Percentiles rank a stretch among this genome's conserved stretches.
Evolutionary conservation across 1,284 basidiomycete species (phyloP).

Genomic region (Marasmius tenuissimus): DNA sequence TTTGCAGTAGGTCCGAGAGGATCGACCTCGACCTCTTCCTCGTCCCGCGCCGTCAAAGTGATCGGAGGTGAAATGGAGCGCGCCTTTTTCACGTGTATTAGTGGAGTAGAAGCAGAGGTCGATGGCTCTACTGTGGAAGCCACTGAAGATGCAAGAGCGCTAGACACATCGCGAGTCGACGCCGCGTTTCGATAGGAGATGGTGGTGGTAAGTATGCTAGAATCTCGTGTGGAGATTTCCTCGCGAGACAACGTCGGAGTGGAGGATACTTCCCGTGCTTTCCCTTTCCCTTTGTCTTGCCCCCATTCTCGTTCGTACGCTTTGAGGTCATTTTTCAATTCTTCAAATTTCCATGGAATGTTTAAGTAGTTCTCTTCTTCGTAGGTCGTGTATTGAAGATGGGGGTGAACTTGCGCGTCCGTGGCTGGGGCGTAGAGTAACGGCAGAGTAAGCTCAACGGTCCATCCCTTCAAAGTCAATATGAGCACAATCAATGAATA

Average conservation of each 20-base stretch:
- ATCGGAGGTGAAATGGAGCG: too few relatives aligned
- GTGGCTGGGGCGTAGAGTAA: not conserved
- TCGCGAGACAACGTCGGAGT: too few relatives aligned
- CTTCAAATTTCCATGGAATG: not conserved
- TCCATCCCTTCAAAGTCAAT: not conserved
- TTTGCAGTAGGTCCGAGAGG: constrained; percentile 53
- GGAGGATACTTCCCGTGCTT: not conserved
- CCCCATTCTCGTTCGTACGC: not conserved
- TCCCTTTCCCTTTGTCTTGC: not conserved
- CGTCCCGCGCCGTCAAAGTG: too few relatives aligned
- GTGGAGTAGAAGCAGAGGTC: constrained; percentile 34
- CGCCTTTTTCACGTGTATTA: too few relatives aligned
- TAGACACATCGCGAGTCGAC: not conserved
- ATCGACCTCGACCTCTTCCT: constrained; percentile 22
- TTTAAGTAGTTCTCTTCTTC: not conserved
- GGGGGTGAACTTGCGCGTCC: not conserved
- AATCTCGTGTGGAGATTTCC: too few relatives aligned
- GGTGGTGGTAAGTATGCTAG: too few relatives aligned
- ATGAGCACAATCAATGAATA: constrained; percentile 17
- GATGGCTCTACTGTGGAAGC: constrained; percentile 29
- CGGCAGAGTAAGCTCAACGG: not conserved
- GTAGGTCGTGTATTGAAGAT: not conserved
- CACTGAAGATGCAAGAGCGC: constrained; percentile 6
- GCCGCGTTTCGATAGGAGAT: too few relatives aligned
- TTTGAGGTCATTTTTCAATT: not conserved